Conservation (phyloP, 2,329 filamentous ascomycete genomes). For the Ramularia endophylla region DNA sequence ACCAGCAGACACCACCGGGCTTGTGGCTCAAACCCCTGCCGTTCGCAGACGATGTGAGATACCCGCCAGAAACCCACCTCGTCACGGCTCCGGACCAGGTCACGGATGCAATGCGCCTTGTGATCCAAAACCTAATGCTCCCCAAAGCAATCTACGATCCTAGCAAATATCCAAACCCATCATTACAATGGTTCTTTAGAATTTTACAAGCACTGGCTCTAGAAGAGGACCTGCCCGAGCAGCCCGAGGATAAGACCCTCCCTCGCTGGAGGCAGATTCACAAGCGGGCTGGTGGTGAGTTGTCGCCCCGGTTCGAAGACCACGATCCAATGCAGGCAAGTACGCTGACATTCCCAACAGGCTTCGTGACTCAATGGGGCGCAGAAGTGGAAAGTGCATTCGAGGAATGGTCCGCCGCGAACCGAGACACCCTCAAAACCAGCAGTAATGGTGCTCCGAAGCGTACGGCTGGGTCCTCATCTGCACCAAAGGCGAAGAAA, state of each 20-base stretch:
- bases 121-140: conserved; percentile 81
- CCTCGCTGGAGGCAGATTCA: conserved; percentile 84
- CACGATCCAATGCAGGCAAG: too few species aligned
- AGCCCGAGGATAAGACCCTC: conserved; percentile 69
- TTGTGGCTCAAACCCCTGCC: conserved; percentile 86
- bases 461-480: conserved; percentile 31
- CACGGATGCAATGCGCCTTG: conserved; percentile 72
- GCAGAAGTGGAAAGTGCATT: conserved; percentile 58
- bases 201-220: conserved; percentile 88
- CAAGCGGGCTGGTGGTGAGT: conserved; percentile 63
- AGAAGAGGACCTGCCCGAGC: conserved; percentile 79
- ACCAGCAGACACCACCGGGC: conserved; percentile 70
- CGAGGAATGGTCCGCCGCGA: conserved; percentile 33
- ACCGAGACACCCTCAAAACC: conserved; percentile 34
- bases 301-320: too few species aligned
- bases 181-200: conserved; percentile 94
- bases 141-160: conserved; percentile 83
- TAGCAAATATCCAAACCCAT: conserved; percentile 73
- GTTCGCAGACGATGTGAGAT: conserved; percentile 80
- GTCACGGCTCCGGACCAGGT: conserved; percentile 61
- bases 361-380: conserved; percentile 73
- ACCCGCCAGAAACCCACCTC: conserved; percentile 57
- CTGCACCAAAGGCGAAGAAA: conserved; percentile 35
- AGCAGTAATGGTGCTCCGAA: conserved; percentile 42
- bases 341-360: conserved; percentile 18